Base-by-base conservation (phyloP, 345 rosid genomes). In the Fremontodendron californicum region DNA sequence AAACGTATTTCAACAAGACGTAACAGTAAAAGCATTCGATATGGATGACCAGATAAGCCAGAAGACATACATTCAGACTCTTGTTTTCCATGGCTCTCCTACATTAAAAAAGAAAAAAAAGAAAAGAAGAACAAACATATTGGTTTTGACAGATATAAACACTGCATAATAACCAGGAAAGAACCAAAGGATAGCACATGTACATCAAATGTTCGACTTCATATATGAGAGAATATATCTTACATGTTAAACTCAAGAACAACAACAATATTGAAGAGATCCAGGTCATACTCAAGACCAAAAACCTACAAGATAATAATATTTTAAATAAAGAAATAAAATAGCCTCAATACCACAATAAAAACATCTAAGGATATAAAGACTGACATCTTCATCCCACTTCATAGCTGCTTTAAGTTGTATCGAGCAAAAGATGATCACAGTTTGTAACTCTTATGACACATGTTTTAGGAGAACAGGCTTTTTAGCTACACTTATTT, bases 71-170 rank as follows among this genome's bases (percentile, higher is more conserved):
- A 85, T 96, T 96, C 80, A 96, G 85, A 89, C 99, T 96, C 87
- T 96, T 96, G 87, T 94, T 96, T 82, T 96, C 99, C 99, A 91
- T 96, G 78, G 99, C 99, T 85, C 99, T 98, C 98, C 99, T 94
- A 69, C 64, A 86, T 72, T 18, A 45, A n/a, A n/a, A 79, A 39
- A 16, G 78, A 48, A 29, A 33, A 29, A 37, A 40, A 66, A 49
- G 35, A 57, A 69, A 0, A 33, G n/a, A n/a, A n/a, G n/a, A n/a
- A n/a, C n/a, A 58, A 65, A 13, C n/a, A 18, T 43, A 40, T 64
- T 16, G 25, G 9, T 54, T 10, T 16, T 27, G 16, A 37, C n/a
- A 45, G 16, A 23, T 55, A 52, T 51, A 79, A 5, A 21, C 27
- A 9, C 13, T 46, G 16, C 23, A 76, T 19, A 65, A 64, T 57